These are phyloP conservation scores for Haematococcus lacustris DNA, from an alignment of 139 green algal genomes.

Conservation along the genomic window DNA sequence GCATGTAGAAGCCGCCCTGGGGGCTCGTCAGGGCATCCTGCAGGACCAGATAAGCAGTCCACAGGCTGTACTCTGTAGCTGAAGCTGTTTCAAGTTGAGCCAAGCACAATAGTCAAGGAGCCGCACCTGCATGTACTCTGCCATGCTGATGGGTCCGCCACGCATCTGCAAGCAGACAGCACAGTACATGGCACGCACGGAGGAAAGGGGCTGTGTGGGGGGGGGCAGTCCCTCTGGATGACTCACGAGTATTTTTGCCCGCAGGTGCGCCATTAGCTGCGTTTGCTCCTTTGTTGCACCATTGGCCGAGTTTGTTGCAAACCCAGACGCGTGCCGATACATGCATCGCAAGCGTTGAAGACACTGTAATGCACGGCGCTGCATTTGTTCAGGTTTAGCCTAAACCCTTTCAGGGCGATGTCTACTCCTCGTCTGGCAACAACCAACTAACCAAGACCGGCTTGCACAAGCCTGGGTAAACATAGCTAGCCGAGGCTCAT, in stretches of 20 bases:
- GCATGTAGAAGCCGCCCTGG: slow-evolving; percentile 71
- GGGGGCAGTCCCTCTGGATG: not conserved
- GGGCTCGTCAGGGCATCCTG: slow-evolving; percentile 78
- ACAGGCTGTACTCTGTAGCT: not conserved
- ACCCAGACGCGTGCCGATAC: no score
- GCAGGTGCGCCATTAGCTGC: not conserved
- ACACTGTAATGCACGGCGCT: no score
- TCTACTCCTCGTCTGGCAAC: no score
- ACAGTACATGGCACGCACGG: not conserved
- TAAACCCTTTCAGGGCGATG: no score
- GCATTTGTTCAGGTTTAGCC: no score
- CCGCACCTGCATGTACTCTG: slow-evolving; percentile 61
- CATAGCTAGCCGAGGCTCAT: no score
- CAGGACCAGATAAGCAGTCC: slow-evolving; percentile 1
- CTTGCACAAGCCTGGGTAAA: no score
- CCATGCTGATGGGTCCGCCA: slow-evolving; percentile 83
- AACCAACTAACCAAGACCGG: no score
- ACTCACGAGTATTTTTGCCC: slow-evolving; percentile 3
- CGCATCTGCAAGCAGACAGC: slow-evolving; percentile 62
- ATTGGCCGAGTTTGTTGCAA: no score
- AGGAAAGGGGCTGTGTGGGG: not conserved
- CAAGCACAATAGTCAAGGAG: not conserved
- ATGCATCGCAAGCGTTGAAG: no score
- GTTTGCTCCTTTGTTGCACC: not conserved
- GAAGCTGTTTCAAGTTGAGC: not conserved